These are phyloP conservation scores for Volutella citrinella DNA, from an alignment of 2,329 filamentous ascomycete species.

Conservation along the genomic window DNA sequence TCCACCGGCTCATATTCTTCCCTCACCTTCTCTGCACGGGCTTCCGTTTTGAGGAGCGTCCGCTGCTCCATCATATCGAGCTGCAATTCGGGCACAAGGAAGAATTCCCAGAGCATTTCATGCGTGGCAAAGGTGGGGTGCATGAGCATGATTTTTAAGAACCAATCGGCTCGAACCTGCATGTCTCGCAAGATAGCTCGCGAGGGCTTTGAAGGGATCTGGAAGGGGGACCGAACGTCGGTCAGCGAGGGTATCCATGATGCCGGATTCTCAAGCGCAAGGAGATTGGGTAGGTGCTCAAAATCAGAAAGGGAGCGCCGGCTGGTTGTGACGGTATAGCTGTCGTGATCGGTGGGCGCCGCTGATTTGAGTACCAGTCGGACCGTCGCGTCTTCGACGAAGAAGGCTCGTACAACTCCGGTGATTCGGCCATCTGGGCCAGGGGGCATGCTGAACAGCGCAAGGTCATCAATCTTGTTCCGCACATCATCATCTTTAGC, in stretches of 20 bases:
- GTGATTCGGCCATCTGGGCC: conserved; percentile 79
- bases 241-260: conserved; percentile 86
- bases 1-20: conserved; percentile 87
- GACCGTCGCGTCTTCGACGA: conserved; percentile 93
- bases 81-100: conserved; percentile 91
- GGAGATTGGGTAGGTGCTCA: conserved; percentile 79
- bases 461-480: conserved; percentile 92
- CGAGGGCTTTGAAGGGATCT: conserved; percentile 89
- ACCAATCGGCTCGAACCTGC: conserved; percentile 81
- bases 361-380: conserved; percentile 93
- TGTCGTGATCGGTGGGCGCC: conserved; percentile 74
- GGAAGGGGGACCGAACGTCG: conserved; percentile 80
- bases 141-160: conserved; percentile 78
- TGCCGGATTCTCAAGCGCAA: conserved; percentile 86
- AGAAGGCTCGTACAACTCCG: conserved; percentile 90
- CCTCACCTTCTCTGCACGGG: conserved; percentile 75
- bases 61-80: conserved; percentile 86
- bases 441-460: conserved; percentile 72
- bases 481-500: conserved; percentile 97
- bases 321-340: conserved; percentile 92
- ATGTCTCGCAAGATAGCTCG: conserved; percentile 82
- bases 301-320: conserved; percentile 86
- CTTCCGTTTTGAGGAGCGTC: conserved; percentile 81
- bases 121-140: conserved; percentile 95
- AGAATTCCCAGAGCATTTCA: conserved; percentile 98